phyloP scores from a whole-genome alignment of 441 rosid genomes.

The Bocquillonia castaneifolia region DNA sequence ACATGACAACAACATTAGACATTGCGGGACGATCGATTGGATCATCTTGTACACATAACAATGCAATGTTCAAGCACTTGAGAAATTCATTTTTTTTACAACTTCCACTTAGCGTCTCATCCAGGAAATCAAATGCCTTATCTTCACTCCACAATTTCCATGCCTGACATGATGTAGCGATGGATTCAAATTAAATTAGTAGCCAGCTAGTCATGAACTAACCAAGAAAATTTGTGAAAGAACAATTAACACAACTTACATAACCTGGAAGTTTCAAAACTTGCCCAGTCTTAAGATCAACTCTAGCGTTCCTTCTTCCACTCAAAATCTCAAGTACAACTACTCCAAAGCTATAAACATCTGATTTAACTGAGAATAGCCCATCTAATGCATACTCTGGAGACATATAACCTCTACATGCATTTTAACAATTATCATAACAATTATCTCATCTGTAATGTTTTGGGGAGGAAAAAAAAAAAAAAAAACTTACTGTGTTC shows the following conservation, averaged over 20 bases:
- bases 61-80: slow-evolving; percentile 45
- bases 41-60: slow-evolving; percentile 59
- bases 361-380: slow-evolving; percentile 55
- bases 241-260: slow-evolving; percentile 30
- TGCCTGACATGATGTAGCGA: slow-evolving; percentile 32
- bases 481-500: slow-evolving; percentile 50
- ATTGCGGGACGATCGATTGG: slow-evolving; percentile 55
- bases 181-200: not conserved
- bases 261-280: slow-evolving; percentile 39
- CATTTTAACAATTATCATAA: not conserved
- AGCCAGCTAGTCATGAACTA: not conserved
- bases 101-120: slow-evolving; percentile 27
- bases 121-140: slow-evolving; percentile 38
- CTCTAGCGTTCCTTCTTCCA: slow-evolving; percentile 47
- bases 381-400: slow-evolving; percentile 73
- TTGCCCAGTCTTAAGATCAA: slow-evolving; percentile 34
- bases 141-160: slow-evolving; percentile 53
- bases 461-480: not conserved
- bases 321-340: slow-evolving; percentile 52
- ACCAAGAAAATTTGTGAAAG: not conserved
- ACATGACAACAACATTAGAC: slow-evolving; percentile 45
- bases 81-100: slow-evolving; percentile 29
- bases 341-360: slow-evolving; percentile 63
- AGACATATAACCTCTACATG: slow-evolving; percentile 67
- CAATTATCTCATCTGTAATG: not conserved